A percentile compares a stretch with the other conserved stretches of the same genome.
phyloP scores from a whole-genome alignment of 2,329 filamentous ascomycete species.

The Sclerotinia borealis region DNA sequence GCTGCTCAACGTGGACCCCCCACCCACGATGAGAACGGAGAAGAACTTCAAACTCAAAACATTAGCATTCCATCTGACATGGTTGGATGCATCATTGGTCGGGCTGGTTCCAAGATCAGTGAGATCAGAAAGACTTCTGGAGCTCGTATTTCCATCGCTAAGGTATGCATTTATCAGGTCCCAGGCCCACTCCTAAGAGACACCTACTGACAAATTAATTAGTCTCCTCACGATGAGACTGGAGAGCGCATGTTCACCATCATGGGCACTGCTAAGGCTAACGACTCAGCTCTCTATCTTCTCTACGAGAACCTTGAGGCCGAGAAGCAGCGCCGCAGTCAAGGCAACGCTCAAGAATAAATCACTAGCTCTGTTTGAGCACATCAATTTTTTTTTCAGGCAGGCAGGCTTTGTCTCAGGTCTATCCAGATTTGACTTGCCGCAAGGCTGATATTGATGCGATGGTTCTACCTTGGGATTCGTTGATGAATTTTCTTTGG shows the following conservation, averaged over 20 bases:
- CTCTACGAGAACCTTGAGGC: constrained; percentile 98
- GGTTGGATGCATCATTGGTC: constrained; percentile 98
- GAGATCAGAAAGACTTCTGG: constrained; percentile 97
- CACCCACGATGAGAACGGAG: constrained; percentile 89
- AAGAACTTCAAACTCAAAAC: constrained; percentile 97
- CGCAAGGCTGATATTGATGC: constrained; percentile 52
- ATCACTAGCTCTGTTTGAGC: constrained; percentile 12
- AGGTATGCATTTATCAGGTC: constrained; percentile 37
- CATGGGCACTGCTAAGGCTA: constrained; percentile 87
- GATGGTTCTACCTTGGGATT: constrained; percentile 35
- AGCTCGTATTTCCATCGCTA: constrained; percentile 95
- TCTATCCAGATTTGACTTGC: constrained; percentile 55
- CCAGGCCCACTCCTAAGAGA: constrained; percentile 12
- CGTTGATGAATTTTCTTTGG: constrained; percentile 24
- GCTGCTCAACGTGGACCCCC: constrained; percentile 73
- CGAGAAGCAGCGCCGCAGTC: constrained; percentile 96
- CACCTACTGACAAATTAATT: constrained; percentile 9
- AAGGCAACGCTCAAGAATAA: constrained; percentile 45
- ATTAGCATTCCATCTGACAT: constrained; percentile 99
- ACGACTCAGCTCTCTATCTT: constrained; percentile 92
- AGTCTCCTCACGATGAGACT: constrained; percentile 86
- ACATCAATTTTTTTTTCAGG: constrained; percentile 44
- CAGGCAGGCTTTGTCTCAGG: constrained; percentile 41
- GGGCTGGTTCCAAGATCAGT: constrained; percentile 92
- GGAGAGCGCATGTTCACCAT: constrained; percentile 99